Base-by-base conservation (phyloP, 2,329 filamentous ascomycete genomes). In the Fusarium incarnatum region DNA sequence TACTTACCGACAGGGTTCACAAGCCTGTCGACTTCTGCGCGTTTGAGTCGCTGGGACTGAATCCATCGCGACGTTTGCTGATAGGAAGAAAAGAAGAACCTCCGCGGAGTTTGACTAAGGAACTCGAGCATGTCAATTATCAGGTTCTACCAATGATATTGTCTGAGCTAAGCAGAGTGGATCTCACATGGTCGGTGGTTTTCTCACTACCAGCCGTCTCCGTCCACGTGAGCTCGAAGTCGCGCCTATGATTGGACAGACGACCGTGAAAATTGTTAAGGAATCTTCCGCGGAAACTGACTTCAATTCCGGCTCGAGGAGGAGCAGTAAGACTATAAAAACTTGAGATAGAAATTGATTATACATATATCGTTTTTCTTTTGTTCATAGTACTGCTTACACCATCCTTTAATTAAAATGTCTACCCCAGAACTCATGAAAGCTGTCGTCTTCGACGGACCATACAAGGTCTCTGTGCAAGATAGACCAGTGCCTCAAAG, bases 401-500 rank as follows among this genome's bases (percentile, higher is more conserved):
- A n/a, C 8, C 2, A 2, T 0, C 8, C 16, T 27, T 4, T 41
- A 9, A 5, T 20, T 6, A 40, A 10, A 0, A 78, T 83, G 79
- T 73, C 78, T 34, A 59, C 73, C 3, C 74, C 78, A 23, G 73
- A 76, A 41, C 92, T 87, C 0, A 97, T 98, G 94, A 92, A 92
- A 79, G 94, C 94, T 27, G 93, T 97, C n/a, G 88, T 97, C 56
- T 96, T 97, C 82, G 90, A 95, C 65, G 93, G 91, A 3, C 91
- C 92, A 6, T 85, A 87, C 74, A 89, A 92, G 75, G 86, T 97
- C 54, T 90, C 87, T 1, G 80, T 98, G 49, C 91, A 97, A 80
- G 88, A 96, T 60, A 87, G 93, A 18, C 94, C 94, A 0, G 85
- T 95, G 15, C 94, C 94, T 2, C 86, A 88, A 70, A 85, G 85